Evolutionary conservation across 2,329 filamentous ascomycete genomes (phyloP), one percentile per base, ranked within the genome.

Genomic region (Ophiostoma australiae): DNA sequence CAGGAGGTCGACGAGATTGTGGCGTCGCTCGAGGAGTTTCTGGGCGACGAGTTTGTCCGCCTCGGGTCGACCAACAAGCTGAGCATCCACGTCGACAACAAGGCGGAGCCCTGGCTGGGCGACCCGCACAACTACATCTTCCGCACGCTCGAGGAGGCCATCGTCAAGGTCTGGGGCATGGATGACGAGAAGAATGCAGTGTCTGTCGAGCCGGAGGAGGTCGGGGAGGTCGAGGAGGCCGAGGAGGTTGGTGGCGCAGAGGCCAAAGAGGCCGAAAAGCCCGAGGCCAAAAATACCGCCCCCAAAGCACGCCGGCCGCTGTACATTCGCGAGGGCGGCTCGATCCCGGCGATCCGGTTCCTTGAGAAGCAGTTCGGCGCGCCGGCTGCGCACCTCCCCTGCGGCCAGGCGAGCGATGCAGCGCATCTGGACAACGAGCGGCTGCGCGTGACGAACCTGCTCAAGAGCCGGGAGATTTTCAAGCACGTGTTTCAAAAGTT

Each of bases 381-480:
- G 0, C 93, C 94, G 0, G 94, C 95, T 0, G 94, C 94, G 0
- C 94, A 98, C 79, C 81, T 99, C 44, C 96, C 95, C 0, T 97
- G 94, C 77, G 96, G 96, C 0, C 94, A 97, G 80, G 93, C 94
- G 15, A 97, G 92, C 76, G 95, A 99, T 77, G 90, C 90, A 69
- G 95, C 94, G 23, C 95, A 99, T 85, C 81, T 99, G 80, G 92
- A 97, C 77, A 98, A 99, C 77, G 95, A 99, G 84, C 83, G 95
- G n/a, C 82, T 99, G 79, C 85, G 95, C 69, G 83, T 99, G 71
- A 82, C 91, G 75, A 99, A 99, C 80, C 78, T 99, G 76, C 87
- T 93, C 73, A 97, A 97, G 81, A 95, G 93, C 74, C 88, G 94
- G 74, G 93, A 95, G 80, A 97, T 99, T 72, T 95, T 99, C 76